These are phyloP conservation scores for Cercospora sp. DNA, from an alignment of 2,329 filamentous ascomycete genomes.

Conservation along the genomic window DNA sequence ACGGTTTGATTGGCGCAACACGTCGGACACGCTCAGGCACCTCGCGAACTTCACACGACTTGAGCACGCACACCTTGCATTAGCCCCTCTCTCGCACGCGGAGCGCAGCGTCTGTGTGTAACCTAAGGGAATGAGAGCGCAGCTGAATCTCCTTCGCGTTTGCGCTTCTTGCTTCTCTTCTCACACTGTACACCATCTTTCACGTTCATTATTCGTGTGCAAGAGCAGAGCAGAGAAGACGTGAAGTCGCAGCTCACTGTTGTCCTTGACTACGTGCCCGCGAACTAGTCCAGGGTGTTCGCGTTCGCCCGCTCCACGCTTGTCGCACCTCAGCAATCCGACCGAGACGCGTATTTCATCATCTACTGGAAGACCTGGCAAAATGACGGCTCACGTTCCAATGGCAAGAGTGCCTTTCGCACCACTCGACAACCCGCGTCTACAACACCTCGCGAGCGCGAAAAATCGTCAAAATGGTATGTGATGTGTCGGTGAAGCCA, in stretches of 20 bases:
- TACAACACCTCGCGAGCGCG: conserved; percentile 69
- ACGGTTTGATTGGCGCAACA: conserved; percentile 15
- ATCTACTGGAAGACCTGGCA: conserved; percentile 14
- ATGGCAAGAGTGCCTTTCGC: conserved; percentile 69
- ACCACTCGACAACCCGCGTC: conserved; percentile 66
- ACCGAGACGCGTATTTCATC: background rate
- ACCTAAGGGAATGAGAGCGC: background rate
- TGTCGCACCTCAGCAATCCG: conserved; percentile 5
- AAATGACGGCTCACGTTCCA: conserved; percentile 34
- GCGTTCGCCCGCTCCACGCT: background rate
- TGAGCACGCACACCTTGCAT: conserved; percentile 19
- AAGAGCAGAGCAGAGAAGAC: background rate
- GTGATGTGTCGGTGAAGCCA: background rate
- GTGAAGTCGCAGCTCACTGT: conserved; percentile 4
- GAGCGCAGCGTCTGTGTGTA: background rate
- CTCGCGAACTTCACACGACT: conserved; percentile 25
- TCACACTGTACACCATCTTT: background rate
- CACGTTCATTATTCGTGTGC: background rate
- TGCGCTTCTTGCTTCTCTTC: background rate
- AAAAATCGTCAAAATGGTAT: conserved; percentile 73
- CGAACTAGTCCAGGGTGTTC: conserved; percentile 10
- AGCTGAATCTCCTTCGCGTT: background rate
- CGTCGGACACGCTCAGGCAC: conserved; percentile 8
- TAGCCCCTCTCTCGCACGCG: conserved; percentile 4
- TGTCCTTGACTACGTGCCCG: conserved; percentile 12